A percentile compares a stretch with the other conserved stretches of the same genome.
These are phyloP conservation scores for Vaccinium darrowii DNA, from an alignment of 148 eudicot species.

Conservation along the genomic window DNA sequence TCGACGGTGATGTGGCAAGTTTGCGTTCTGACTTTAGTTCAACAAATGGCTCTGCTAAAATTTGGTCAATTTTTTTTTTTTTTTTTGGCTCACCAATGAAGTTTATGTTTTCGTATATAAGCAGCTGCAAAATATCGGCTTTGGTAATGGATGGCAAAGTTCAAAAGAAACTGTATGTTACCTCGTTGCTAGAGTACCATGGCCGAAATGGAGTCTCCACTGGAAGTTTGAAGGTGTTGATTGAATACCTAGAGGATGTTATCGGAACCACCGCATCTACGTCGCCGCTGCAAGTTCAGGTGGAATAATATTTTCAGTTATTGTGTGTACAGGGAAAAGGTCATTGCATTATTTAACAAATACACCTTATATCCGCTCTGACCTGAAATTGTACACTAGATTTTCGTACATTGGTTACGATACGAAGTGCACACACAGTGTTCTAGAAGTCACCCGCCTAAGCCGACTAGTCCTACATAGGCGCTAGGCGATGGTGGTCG, in stretches of 20 bases:
- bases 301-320: no score
- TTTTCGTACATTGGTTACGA: no score
- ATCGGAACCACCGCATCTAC: slow-evolving; percentile 11
- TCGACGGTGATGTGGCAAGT: neutral
- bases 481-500: no score
- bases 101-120: no score
- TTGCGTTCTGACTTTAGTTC: neutral
- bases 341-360: no score
- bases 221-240: slow-evolving; percentile 21
- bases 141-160: neutral
- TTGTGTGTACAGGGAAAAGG: no score
- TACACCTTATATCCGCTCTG: no score
- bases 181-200: slow-evolving; percentile 28
- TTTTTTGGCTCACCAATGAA: neutral
- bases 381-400: no score
- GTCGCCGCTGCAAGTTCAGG: slow-evolving; percentile 25
- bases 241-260: slow-evolving; percentile 23
- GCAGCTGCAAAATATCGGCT: no score
- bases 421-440: no score
- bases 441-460: no score
- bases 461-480: no score
- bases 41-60: neutral
- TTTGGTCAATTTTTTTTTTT: neutral
- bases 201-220: slow-evolving; percentile 17
- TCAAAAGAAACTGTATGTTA: neutral